Base-by-base conservation (phyloP, 108 stramenopile genomes). In the Cyclotella sp. region DNA sequence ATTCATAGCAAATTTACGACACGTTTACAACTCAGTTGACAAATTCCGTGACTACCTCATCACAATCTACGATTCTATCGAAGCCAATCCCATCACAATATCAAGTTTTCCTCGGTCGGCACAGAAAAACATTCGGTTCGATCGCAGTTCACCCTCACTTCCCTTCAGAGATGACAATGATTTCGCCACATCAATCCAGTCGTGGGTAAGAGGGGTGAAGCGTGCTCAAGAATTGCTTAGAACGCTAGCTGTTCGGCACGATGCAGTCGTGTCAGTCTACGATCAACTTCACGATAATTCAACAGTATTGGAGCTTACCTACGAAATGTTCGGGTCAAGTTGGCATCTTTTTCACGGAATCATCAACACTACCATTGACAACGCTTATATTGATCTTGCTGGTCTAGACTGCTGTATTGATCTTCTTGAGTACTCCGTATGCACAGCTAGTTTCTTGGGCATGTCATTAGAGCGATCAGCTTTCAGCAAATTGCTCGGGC, bases 1-100 rank as follows among this genome's bases (percentile, higher is more conserved):
- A 69, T 99, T 99, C 76, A 61, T 97, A 27, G 89, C 78, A 26
- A 99, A 98, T 76, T 64, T 97, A 40, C 81, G 92, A 47, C 92
- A 93, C 18, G 86, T 84, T 15, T 86, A 83, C 30, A 85, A 90
- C 28, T 79, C 86, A 10, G 86, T 84, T 3, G 82, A 85, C 39
- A 90, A 94, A 51, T 81, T 97, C 26, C 76, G 76, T 43, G 87
- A 91, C 57, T 96, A 96, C 60, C 77, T 97, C 13, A 82, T 76
- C n/a, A 55, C 64, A 11, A 86, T 95, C 15, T 97, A 94, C 70
- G 93, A 94, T 46, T 85, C 88, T 9, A 93, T 97, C 43, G 89
- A 91, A 68, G 55, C 79, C 18, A 74, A 86, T 68, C 89, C 90
- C 0, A 96, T 96, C 39, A 84, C 79, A 7, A 63, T 85, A 13